Base-by-base conservation (phyloP, 441 rosid genomes). In the California macrophylla region DNA sequence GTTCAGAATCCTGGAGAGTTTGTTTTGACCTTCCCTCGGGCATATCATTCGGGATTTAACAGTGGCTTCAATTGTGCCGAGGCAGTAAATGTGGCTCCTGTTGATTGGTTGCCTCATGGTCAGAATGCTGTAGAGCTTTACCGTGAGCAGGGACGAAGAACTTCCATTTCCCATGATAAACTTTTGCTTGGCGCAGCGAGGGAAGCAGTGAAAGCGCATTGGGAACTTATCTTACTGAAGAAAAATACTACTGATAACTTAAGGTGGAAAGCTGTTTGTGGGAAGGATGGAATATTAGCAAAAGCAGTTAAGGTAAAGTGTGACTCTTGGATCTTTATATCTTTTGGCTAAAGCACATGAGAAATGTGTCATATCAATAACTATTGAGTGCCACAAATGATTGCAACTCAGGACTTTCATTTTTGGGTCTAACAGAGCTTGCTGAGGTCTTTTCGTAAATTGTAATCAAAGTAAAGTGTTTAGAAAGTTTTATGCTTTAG, bases 31-130 rank as follows among this genome's bases (percentile, higher is more conserved):
- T 92, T 95, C 74, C 99, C 99, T 72, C 86, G 98, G 75, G 99
- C 99, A 69, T 96, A 91, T 82, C 98, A 96, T 91, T 82, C 98
- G 6, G 99, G 99, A 66, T 96, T 96, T 78, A 96, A 96, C 71
- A 79, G 81, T 75, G 99, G 99, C 69, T 96, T 96, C 82, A 96
- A 96, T 76, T 96, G 97, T 77, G 99, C 98, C 0, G 99, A 96
- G 81, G 99, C 99, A 38, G 99, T 96, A 62, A 96, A 96, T 81
- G 96, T 93, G 64, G 99, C 99, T 67, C 98, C 99, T 61, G 93
- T 92, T 76, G 99, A 96, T 72, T 96, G 99, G 99, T 78, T 92
- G 72, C 96, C 98, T 30, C 98, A 96, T 82, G 99, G 99, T 52
- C 97, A 89, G 84, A 81, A 79, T 81, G 97, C 99, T 71, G 81